These are phyloP conservation scores for Penicillium crustosum DNA, from an alignment of 2,329 filamentous ascomycete species.

Conservation along the genomic window DNA sequence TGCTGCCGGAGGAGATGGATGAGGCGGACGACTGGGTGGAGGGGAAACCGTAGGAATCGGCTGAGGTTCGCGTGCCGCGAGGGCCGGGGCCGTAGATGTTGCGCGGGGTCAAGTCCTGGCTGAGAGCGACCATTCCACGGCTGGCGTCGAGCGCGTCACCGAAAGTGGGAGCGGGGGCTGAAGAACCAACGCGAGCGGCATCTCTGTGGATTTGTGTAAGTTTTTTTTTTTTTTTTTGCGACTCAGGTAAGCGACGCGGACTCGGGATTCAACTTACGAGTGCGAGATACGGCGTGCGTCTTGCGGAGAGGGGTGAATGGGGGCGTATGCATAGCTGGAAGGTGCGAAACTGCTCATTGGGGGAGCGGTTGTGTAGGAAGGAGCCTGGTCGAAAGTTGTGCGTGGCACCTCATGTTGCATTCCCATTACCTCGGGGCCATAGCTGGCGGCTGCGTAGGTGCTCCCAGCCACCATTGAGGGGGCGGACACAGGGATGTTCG, in stretches of 20 bases:
- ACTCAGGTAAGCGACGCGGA: not conserved
- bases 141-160: slow-evolving; percentile 90
- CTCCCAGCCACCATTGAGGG: slow-evolving; percentile 69
- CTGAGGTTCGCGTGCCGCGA: slow-evolving; percentile 65
- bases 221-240: not conserved
- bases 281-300: slow-evolving; percentile 73
- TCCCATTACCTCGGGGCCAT: slow-evolving; percentile 66
- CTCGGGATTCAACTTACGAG: slow-evolving; percentile 63
- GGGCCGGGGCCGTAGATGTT: slow-evolving; percentile 82
- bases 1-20: slow-evolving; percentile 80
- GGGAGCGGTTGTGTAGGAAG: slow-evolving; percentile 67
- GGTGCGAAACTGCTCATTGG: slow-evolving; percentile 68
- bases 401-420: slow-evolving; percentile 75
- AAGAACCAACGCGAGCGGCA: slow-evolving; percentile 32
- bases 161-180: slow-evolving; percentile 62
- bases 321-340: slow-evolving; percentile 75
- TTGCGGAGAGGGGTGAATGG: slow-evolving; percentile 56
- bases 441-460: slow-evolving; percentile 64
- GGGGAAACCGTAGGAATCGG: slow-evolving; percentile 89
- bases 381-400: slow-evolving; percentile 68
- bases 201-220: slow-evolving; percentile 32
- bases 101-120: slow-evolving; percentile 83
- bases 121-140: slow-evolving; percentile 92
- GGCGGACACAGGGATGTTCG: slow-evolving; percentile 69
- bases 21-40: slow-evolving; percentile 88